Base-by-base conservation (phyloP, 2,329 filamentous ascomycete species). In the Penicillium sp. region DNA sequence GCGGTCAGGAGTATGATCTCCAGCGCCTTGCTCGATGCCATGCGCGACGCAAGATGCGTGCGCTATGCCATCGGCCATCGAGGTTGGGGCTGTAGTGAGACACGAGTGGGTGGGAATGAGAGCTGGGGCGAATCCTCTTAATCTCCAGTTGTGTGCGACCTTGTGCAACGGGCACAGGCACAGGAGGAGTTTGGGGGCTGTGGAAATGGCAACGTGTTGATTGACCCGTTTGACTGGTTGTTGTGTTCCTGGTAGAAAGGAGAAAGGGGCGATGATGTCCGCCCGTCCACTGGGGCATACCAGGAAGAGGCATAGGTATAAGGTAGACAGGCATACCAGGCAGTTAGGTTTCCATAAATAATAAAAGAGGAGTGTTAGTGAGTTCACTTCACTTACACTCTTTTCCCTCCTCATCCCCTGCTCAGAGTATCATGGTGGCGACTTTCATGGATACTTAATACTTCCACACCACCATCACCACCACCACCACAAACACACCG, bases 71-170 rank as follows among this genome's bases (percentile, higher is more conserved):
- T n/a, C n/a, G n/a, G n/a, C n/a, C n/a, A n/a, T n/a, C n/a, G n/a
- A n/a, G n/a, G n/a, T n/a, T n/a, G n/a, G n/a, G n/a, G n/a, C n/a
- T n/a, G n/a, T n/a, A n/a, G n/a, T n/a, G n/a, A n/a, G n/a, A n/a
- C n/a, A n/a, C n/a, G n/a, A n/a, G n/a, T n/a, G n/a, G n/a, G 26
- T 27, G 26, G 26, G 26, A 27, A 7, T 27, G n/a, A n/a, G n/a
- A n/a, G n/a, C n/a, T n/a, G n/a, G 50, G 32, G 52, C 29, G 10
- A 24, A 49, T 45, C 29, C 49, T 42, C 32, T 37, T 46, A 32
- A 51, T 52, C 34, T 37, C 34, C 52, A 37, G n/a, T n/a, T n/a
- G n/a, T n/a, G n/a, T n/a, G n/a, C n/a, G n/a, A n/a, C n/a, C n/a
- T n/a, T n/a, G n/a, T n/a, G n/a, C n/a, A n/a, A n/a, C n/a, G n/a